A percentile compares a stretch with the other conserved stretches of the same genome.
phyloP scores from a whole-genome alignment of 1,284 basidiomycete genomes.

The Pseudozyma pruni region DNA sequence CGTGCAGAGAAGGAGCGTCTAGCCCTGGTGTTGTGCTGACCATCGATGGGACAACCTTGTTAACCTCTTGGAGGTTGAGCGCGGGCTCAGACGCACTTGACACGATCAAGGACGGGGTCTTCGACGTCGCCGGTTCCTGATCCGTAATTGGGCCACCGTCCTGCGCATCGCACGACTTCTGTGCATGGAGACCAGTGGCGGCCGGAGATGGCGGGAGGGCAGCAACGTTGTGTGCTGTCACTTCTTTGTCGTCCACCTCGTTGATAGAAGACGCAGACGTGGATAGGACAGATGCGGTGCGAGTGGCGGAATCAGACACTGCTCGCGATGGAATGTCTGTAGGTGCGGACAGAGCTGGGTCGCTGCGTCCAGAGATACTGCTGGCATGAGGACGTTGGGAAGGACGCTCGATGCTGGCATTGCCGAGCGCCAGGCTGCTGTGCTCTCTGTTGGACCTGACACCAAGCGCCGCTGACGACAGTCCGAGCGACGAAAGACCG shows the following conservation, averaged over 20 bases:
- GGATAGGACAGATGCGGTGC: neutral
- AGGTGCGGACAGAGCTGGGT: constrained; percentile 9
- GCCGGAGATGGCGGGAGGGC: neutral
- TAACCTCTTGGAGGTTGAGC: constrained; percentile 5
- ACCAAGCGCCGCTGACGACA: constrained; percentile 20
- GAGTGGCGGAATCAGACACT: constrained; percentile 17
- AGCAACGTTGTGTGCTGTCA: neutral
- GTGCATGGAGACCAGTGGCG: neutral
- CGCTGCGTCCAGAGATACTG: constrained; percentile 19
- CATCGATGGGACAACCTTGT: neutral
- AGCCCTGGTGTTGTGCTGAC: neutral
- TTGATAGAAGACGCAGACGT: neutral
- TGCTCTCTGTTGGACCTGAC: constrained; percentile 40
- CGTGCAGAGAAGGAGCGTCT: constrained; percentile 3
- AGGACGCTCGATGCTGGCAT: constrained; percentile 52
- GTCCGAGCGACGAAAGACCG: constrained; percentile 31
- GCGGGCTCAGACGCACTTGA: constrained; percentile 38
- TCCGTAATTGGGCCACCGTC: neutral
- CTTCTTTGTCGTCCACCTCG: neutral
- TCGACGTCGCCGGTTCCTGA: neutral
- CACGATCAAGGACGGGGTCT: constrained; percentile 24
- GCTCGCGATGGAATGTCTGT: constrained; percentile 14
- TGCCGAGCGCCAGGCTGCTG: constrained; percentile 59
- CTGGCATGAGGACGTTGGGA: constrained; percentile 28
- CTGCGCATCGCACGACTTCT: constrained; percentile 6